Percentiles rank a stretch among this genome's conserved stretches.
Evolutionary conservation across 2,329 filamentous ascomycete species (phyloP).

Genomic region (Colletotrichum tabaci): DNA sequence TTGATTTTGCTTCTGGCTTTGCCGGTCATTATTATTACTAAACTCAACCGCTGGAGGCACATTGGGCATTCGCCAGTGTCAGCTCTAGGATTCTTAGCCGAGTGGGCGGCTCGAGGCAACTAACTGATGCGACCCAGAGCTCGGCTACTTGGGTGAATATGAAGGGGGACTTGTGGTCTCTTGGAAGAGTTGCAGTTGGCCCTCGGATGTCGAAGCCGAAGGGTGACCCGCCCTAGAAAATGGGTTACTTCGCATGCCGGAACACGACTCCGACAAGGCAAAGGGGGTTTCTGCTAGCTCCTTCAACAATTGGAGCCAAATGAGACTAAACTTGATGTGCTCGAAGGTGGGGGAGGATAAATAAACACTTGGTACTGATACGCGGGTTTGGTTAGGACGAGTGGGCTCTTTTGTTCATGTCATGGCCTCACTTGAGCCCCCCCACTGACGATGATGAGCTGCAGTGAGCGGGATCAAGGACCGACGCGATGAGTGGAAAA

Average conservation of each 20-base stretch:
- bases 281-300: not conserved
- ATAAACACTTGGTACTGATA: not conserved
- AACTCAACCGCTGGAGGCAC: not conserved
- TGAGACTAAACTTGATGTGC: not conserved
- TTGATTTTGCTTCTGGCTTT: not conserved
- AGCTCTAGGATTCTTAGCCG: not conserved
- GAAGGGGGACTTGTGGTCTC: not conserved
- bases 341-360: not conserved
- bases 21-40: too few relatives aligned
- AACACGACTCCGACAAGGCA: not conserved
- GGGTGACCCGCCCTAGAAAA: not conserved
- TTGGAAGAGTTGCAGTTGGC: not conserved
- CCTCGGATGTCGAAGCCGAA: constrained; percentile 29
- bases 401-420: not conserved
- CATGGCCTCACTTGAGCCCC: not conserved
- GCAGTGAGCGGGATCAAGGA: too few relatives aligned
- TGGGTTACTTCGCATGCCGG: not conserved
- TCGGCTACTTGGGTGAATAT: not conserved
- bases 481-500: too few relatives aligned
- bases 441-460: too few relatives aligned
- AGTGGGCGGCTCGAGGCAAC: not conserved
- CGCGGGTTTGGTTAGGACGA: too few relatives aligned
- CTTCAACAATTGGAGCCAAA: not conserved
- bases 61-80: not conserved
- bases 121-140: not conserved